Base-by-base conservation (phyloP, 1,139 yeast genomes). In the Pichia sp. region DNA sequence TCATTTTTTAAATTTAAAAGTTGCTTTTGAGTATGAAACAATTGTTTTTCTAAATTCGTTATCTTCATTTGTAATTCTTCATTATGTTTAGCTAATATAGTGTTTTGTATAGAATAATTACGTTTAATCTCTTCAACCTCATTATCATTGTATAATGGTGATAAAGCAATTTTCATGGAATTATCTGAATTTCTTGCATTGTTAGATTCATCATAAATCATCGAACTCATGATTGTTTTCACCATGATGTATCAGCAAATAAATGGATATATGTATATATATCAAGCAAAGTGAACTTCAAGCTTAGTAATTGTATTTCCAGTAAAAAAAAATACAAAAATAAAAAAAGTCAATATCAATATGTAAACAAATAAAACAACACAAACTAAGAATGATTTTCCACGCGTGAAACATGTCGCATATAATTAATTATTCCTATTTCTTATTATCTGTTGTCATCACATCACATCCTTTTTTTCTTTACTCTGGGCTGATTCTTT, bases 61-160 rank as follows among this genome's bases (percentile, higher is more conserved):
- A 81, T 65, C 49, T 68, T 74, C 31, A 69, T 56, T 64, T 72
- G 64, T 58, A 81, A 63, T 24, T 70, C 59, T 7, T 80, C 71
- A 57, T 80, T 80, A 45, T 73, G 74, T 51, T 70, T 73, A 1
- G 84, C 83, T 34, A 82, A 61, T 22, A 74, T 69, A 49, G 67
- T 68, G 59, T 80, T 80, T 55, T 80, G 82, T 10, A 56, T 52
- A 24, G 64, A 52, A 46, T 67, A 67, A 41, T 64, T 65, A 30
- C 60, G 53, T 31, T 46, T 46, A 8, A 46, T 29, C 27, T 47
- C 45, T 25, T 47, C 48, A 10, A 39, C 27, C 28, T 39, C 35
- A 6, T 23, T 12, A 30, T 37, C 41, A n/a, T 26, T 43, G 6
- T 43, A 33, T 16, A 33, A 22, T 10, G 49, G 30, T 12, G 40